These are phyloP conservation scores for Populus alba DNA, from an alignment of 345 rosid genomes.

Conservation along the genomic window DNA sequence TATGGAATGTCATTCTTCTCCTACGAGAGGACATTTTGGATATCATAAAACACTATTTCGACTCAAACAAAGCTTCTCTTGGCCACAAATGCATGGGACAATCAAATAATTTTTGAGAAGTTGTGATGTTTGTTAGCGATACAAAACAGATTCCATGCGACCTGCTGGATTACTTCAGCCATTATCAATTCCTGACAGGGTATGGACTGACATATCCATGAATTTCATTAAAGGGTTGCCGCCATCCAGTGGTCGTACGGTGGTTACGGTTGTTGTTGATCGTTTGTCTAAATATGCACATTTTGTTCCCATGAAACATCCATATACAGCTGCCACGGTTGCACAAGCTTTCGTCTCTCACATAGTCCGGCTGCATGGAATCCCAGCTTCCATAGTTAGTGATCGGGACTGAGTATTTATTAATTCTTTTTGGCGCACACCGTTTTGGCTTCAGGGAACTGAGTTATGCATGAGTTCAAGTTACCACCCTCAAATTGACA, in stretches of 20 bases:
- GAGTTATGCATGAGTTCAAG: background rate
- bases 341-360: background rate
- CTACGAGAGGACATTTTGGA: background rate
- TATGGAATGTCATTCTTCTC: background rate
- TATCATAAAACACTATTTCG: background rate
- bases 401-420: background rate
- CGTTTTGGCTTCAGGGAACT: background rate
- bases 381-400: background rate
- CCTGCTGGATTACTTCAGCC: background rate
- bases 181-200: background rate
- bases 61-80: background rate
- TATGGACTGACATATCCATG: background rate
- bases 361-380: background rate
- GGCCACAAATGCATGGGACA: background rate
- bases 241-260: background rate
- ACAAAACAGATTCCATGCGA: background rate
- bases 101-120: background rate
- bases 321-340: background rate
- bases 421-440: background rate
- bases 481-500: background rate
- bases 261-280: background rate
- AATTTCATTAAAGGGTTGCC: background rate
- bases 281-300: background rate
- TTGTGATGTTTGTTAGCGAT: background rate
- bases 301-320: background rate